phyloP scores from a whole-genome alignment of 1,284 basidiomycete genomes.

The Apiotrichum domesticum region DNA sequence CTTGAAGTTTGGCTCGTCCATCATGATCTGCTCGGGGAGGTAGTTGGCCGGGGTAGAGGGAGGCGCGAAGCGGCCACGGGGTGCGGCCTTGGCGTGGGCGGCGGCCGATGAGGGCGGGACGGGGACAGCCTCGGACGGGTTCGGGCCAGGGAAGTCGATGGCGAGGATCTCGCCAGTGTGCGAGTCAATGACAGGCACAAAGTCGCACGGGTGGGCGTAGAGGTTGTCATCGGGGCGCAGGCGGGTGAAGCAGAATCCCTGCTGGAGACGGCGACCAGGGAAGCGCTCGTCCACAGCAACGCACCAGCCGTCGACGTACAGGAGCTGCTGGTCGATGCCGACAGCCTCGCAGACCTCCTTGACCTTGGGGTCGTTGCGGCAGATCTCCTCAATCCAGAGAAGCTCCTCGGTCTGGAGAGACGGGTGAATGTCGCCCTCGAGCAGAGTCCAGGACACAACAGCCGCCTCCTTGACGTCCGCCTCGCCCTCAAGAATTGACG shows the following conservation, averaged over 20 bases:
- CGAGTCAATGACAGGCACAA: constrained; percentile 40
- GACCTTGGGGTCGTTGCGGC: constrained; percentile 43
- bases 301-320: constrained; percentile 49
- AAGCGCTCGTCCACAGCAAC: constrained; percentile 50
- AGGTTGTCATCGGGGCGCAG: constrained; percentile 44
- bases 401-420: constrained; percentile 50
- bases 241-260: constrained; percentile 48
- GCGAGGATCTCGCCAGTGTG: constrained; percentile 45
- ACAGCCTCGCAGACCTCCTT: constrained; percentile 45
- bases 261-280: constrained; percentile 41
- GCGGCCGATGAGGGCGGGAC: constrained; percentile 27
- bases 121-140: constrained; percentile 18
- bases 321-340: constrained; percentile 42
- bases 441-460: constrained; percentile 37
- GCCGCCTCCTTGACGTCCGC: constrained; percentile 20
- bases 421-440: constrained; percentile 47
- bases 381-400: constrained; percentile 47
- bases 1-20: constrained; percentile 54
- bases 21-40: constrained; percentile 45
- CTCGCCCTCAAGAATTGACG: constrained; percentile 32
- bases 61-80: constrained; percentile 46
- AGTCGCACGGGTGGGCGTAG: constrained; percentile 50
- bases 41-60: constrained; percentile 46
- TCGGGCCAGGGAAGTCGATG: constrained; percentile 43
- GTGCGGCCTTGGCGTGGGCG: constrained; percentile 21